phyloP scores from a whole-genome alignment of 805 yeast species.

The Saccharomyces paradoxus region DNA sequence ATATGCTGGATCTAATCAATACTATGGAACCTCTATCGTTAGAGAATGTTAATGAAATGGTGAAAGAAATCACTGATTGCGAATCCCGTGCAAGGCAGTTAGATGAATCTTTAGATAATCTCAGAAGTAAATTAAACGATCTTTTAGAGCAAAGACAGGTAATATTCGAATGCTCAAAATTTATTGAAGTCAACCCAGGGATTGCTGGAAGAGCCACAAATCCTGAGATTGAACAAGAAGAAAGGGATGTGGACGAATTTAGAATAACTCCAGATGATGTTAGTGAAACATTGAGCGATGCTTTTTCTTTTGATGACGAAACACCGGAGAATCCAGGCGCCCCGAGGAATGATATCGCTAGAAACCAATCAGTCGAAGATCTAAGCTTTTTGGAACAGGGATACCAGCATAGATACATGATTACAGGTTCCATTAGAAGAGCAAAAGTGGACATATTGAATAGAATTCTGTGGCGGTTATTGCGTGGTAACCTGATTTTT shows the following conservation, averaged over 20 bases:
- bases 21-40: constrained; percentile 23
- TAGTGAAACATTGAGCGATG: constrained; percentile 22
- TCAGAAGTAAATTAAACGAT: constrained; percentile 54
- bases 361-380: constrained; percentile 18
- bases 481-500: constrained; percentile 85
- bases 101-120: constrained; percentile 55
- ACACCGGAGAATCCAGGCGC: constrained; percentile 1
- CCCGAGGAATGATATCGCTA: constrained; percentile 6
- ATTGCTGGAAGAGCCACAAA: constrained; percentile 20
- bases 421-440: constrained; percentile 75
- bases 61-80: constrained; percentile 51
- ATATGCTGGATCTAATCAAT: constrained; percentile 10
- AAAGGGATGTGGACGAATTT: constrained; percentile 20
- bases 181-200: constrained; percentile 37
- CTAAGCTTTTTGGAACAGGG: constrained; percentile 36
- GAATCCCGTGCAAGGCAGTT: constrained; percentile 70
- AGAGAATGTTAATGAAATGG: constrained; percentile 49
- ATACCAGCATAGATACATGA: constrained; percentile 26
- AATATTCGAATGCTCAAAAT: constrained; percentile 39
- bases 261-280: constrained; percentile 13
- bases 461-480: constrained; percentile 82
- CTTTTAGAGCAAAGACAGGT: constrained; percentile 68
- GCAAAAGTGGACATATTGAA: constrained; percentile 63
- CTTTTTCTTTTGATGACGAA: constrained; percentile 19
- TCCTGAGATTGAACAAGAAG: constrained; percentile 7